Base-by-base conservation (phyloP, 1,284 basidiomycete species). In the Ganoderma lucidum region DNA sequence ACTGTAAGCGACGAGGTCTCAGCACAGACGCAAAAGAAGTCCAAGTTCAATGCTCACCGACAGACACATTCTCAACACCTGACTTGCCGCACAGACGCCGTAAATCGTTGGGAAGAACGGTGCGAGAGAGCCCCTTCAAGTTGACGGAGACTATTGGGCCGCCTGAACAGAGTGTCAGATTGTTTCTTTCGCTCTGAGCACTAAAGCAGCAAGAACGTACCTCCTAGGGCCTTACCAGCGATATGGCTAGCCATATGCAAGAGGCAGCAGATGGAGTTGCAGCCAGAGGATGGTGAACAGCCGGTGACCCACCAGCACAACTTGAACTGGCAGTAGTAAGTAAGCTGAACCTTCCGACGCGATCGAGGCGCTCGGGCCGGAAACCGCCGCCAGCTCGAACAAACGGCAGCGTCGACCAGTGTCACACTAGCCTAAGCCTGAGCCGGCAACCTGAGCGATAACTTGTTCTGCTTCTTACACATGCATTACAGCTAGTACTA, bases 51-150 rank as follows among this genome's bases (percentile, higher is more conserved):
- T 51, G 68, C 81, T 73, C 75, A 91, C 92, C 85, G 72, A 86
- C 80, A 1, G 80, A 75, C 56, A 93, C 83, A 66, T 88, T 89
- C 62, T 86, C 80, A n/a, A 88, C 76, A 41, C 83, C 82, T 23
- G 82, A 79, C 66, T 81, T 83, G 37, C 76, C 78, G 17, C 91
- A 78, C 56, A 86, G 78, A 71, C 90, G 83, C 63, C 85, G 80
- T 44, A 93, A 78, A 77, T 93, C 91, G 17, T 81, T 78, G 6
- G 88, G 85, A 23, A 87, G 86, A 1, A 84, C 81, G 23, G 87
- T 86, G 19, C 77, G 79, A 2, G 91, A 86, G 1, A 93, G 75
- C 70, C 70, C 70, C 2, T 60, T 19, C 42, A 73, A 39, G 35
- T 51, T 32, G 2, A 73, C 37, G 39, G 32, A 63, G 23, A 28